These are phyloP conservation scores for Galeopsis tetrahit DNA, from an alignment of 257 asterid genomes.

Conservation along the genomic window DNA sequence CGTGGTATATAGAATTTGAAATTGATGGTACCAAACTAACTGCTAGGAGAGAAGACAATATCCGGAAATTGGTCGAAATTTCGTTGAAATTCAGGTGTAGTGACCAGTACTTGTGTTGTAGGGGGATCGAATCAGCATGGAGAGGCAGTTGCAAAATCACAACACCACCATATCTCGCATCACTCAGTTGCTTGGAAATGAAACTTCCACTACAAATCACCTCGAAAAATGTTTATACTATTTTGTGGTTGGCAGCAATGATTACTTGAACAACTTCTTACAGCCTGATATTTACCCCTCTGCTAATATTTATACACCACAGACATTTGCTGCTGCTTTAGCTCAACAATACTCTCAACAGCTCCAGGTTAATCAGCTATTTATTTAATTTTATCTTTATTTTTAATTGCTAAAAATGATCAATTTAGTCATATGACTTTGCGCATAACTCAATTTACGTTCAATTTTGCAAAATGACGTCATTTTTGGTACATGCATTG, in stretches of 20 bases:
- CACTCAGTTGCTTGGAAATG: constrained; percentile 31
- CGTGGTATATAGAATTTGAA: too few species aligned
- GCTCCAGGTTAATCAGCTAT: constrained; percentile 30
- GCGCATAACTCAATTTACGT: too few species aligned
- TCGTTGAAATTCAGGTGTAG: too few species aligned
- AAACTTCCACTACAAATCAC: constrained; percentile 20
- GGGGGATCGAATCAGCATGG: constrained; percentile 30
- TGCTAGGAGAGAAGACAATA: too few species aligned
- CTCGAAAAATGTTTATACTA: constrained; percentile 47
- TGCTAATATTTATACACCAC: constrained; percentile 34
- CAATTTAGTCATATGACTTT: too few species aligned
- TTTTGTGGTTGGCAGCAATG: constrained; percentile 55
- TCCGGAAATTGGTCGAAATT: too few species aligned
- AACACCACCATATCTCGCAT: constrained; percentile 28
- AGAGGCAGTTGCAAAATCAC: constrained; percentile 46
- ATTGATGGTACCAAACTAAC: too few species aligned
- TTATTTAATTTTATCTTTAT: too few species aligned
- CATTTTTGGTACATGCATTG: too few species aligned
- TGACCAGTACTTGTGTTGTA: neutral
- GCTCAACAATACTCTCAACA: constrained; percentile 43
- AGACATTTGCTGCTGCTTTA: constrained; percentile 38
- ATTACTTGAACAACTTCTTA: constrained; percentile 56
- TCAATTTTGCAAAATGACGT: too few species aligned
- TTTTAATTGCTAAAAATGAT: too few species aligned
- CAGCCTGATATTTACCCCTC: constrained; percentile 37